A percentile compares a stretch with the other conserved stretches of the same genome.
phyloP scores from a whole-genome alignment of 1,284 basidiomycete genomes.

The Melampsora americana region DNA sequence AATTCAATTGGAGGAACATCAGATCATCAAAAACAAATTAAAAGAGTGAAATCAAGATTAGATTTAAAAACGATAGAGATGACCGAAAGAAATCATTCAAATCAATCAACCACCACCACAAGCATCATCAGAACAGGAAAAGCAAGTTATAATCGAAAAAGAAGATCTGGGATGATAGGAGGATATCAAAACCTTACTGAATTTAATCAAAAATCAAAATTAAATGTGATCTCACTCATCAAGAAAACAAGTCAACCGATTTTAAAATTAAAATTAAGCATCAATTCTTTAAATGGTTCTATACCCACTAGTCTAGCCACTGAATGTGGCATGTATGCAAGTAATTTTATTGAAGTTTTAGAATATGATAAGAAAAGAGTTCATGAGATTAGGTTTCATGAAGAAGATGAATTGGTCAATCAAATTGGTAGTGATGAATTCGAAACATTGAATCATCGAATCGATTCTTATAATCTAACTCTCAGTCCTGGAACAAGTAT shows the following conservation, averaged over 20 bases:
- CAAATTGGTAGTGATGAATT: neutral
- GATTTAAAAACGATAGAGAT: neutral
- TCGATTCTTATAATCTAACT: neutral
- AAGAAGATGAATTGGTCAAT: neutral
- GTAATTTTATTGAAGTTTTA: slow-evolving; percentile 7
- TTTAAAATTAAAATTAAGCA: neutral
- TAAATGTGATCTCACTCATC: neutral
- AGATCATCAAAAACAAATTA: neutral
- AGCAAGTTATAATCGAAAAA: neutral
- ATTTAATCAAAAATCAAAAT: neutral
- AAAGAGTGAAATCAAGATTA: neutral
- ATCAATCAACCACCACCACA: no score
- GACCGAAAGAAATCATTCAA: neutral
- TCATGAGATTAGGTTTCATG: neutral
- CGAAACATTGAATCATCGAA: neutral
- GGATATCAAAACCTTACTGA: neutral
- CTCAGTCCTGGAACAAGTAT: neutral
- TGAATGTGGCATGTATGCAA: slow-evolving; percentile 1
- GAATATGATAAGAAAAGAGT: slow-evolving; percentile 5
- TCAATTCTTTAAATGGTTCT: neutral
- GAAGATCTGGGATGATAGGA: neutral
- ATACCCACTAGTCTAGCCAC: neutral
- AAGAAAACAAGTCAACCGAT: slow-evolving; percentile 9
- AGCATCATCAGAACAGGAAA: no score
- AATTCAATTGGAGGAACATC: neutral